Evolutionary conservation across 2,329 filamentous ascomycete genomes (phyloP), one percentile per base, ranked within the genome.

Genomic region (Blumeria hordei): DNA sequence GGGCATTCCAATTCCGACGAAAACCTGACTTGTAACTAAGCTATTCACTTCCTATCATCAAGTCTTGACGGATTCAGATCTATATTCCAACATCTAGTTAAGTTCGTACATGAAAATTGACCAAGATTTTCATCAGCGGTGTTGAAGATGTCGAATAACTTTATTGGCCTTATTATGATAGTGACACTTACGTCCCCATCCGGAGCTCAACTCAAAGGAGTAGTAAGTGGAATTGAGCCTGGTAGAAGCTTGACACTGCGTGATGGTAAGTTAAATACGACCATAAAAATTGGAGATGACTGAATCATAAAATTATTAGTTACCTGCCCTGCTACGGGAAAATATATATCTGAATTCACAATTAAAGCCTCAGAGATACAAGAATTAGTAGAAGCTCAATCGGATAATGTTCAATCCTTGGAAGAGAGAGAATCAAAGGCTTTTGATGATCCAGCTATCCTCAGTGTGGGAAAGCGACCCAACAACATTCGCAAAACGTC

Each of bases 101-200:
- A 28, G 2, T 28, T 28, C 21, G 21, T 4, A 28, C 21, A 28
- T 28, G 21, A 28, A 28, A 28, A 28, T 28, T 28, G 21, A 28
- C 21, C 2, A 28, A 28, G 21, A 28, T 28, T 28, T 28, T 28
- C 21, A 28, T 28, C 21, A 28, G 21, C 21, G 21, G 21, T 53
- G 54, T 51, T 47, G 56, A 58, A 52, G 39, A 66, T 66, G 64
- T 62, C 62, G 57, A 62, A 62, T 55, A 61, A 62, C 55, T 66
- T 67, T 54, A 65, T 67, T 44, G 65, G 65, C 28, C 63, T 66
- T 57, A 65, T 63, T 55, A 66, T 67, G 64, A 56, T 66, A 61
- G 65, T 67, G 59, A 66, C 65, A 32, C 60, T 67, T 47, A 64
- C 58, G 43, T 60, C 59, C 34, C 65, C 65, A 33, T 61, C 59